Percentiles rank a stretch among this genome's conserved stretches.
Conservation (phyloP, 805 yeast genomes). For the Grigorovia yakushimaensis region DNA sequence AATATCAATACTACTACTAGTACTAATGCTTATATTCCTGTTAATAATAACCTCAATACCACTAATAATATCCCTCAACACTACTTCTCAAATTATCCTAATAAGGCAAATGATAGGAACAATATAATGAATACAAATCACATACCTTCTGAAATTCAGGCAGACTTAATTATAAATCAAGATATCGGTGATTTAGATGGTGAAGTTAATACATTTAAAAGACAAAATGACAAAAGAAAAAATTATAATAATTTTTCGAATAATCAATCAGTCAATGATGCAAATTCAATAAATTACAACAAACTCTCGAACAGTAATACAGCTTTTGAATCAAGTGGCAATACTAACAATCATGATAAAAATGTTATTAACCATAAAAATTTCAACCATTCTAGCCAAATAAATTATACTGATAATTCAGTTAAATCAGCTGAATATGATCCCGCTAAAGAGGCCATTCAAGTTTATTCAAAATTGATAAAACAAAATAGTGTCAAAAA, state of each 20-base stretch:
- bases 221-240: slow-evolving; percentile 1
- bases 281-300: not conserved
- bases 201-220: slow-evolving; percentile 9
- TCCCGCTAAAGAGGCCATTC: slow-evolving; percentile 23
- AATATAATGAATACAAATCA: too few relatives aligned
- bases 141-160: not conserved
- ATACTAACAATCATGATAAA: not conserved
- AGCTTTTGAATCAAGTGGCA: too few relatives aligned
- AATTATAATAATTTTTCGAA: not conserved
- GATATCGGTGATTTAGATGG: slow-evolving; percentile 8
- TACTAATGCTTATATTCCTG: too few relatives aligned
- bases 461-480: slow-evolving; percentile 21
- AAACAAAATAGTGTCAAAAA: slow-evolving; percentile 10
- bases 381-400: too few relatives aligned
- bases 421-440: slow-evolving; percentile 10
- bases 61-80: too few relatives aligned
- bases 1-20: not conserved
- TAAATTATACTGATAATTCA: too few relatives aligned
- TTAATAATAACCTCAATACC: too few relatives aligned
- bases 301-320: not conserved
- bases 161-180: slow-evolving; percentile 6
- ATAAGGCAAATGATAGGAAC: not conserved
- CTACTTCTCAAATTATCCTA: too few relatives aligned
- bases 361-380: not conserved
- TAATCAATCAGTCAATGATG: not conserved